phyloP scores from a whole-genome alignment of 2,329 filamentous ascomycete genomes.

The Stachybotrys chlorohalonatus region DNA sequence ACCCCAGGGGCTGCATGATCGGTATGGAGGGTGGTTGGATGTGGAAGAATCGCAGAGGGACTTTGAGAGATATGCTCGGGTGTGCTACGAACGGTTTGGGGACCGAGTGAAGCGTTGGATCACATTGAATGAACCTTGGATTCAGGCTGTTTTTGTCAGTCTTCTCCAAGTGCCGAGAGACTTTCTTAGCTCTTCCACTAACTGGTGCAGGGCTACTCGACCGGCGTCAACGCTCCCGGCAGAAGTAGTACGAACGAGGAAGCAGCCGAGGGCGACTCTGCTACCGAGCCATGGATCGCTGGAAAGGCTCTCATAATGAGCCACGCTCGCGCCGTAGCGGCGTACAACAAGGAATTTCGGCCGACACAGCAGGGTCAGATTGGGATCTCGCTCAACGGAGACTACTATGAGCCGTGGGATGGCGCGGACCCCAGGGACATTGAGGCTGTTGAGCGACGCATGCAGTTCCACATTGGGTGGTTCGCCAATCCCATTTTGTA shows the following conservation, averaged over 20 bases:
- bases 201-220: conserved; percentile 18
- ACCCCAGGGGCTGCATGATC: conserved; percentile 14
- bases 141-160: conserved; percentile 13
- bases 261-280: conserved; percentile 16
- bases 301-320: conserved; percentile 26
- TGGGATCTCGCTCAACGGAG: conserved; percentile 26
- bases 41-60: conserved; percentile 9
- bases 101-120: conserved; percentile 18
- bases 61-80: conserved; percentile 14
- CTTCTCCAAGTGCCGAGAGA: background rate
- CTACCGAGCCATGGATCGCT: conserved; percentile 26
- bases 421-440: conserved; percentile 10
- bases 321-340: conserved; percentile 21
- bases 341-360: conserved; percentile 22
- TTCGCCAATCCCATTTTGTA: conserved; percentile 28
- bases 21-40: conserved; percentile 13
- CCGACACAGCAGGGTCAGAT: conserved; percentile 19
- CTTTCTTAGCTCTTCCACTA: too few species aligned
- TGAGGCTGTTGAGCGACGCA: conserved; percentile 21
- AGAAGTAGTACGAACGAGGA: conserved; percentile 15
- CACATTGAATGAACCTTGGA: conserved; percentile 19
- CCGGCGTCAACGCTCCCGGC: conserved; percentile 24
- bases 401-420: conserved; percentile 28
- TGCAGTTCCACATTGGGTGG: conserved; percentile 30
- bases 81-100: conserved; percentile 22